Evolutionary conservation across 148 eudicot species (phyloP).

Genomic region (Rhododendron molle): DNA sequence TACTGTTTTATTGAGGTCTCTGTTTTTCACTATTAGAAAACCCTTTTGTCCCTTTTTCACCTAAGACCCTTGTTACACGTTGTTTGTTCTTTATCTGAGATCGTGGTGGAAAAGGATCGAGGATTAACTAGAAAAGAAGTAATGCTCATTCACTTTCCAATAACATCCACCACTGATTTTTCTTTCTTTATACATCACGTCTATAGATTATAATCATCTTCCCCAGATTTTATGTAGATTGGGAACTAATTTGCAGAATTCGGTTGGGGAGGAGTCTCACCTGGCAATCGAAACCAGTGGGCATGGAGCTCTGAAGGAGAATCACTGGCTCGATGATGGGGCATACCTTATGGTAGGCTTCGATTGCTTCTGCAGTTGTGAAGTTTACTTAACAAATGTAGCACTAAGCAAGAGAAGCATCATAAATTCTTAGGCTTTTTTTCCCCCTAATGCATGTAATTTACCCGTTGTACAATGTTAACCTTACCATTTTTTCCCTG

Average conservation of each 20-base stretch:
- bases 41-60: background rate
- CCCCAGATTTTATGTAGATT: background rate
- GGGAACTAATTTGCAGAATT: constrained; percentile 46
- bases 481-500: background rate
- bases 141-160: background rate
- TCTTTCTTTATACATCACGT: background rate
- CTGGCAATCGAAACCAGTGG: constrained; percentile 99
- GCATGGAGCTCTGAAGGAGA: constrained; percentile 98
- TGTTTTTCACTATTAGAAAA: background rate
- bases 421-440: background rate
- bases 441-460: background rate
- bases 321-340: constrained; percentile 99
- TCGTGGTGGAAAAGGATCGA: background rate
- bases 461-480: background rate
- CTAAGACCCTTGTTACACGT: background rate
- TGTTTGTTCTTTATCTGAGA: background rate
- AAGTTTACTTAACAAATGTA: background rate
- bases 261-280: constrained; percentile 81
- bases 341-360: constrained; percentile 90
- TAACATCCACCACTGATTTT: background rate
- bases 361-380: background rate
- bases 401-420: background rate
- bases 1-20: background rate
- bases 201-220: background rate
- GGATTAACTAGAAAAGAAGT: background rate